Percentiles rank a stretch among this genome's conserved stretches.
These are phyloP conservation scores for Pelargonium nanum DNA, from an alignment of 345 rosid species.

Conservation along the genomic window DNA sequence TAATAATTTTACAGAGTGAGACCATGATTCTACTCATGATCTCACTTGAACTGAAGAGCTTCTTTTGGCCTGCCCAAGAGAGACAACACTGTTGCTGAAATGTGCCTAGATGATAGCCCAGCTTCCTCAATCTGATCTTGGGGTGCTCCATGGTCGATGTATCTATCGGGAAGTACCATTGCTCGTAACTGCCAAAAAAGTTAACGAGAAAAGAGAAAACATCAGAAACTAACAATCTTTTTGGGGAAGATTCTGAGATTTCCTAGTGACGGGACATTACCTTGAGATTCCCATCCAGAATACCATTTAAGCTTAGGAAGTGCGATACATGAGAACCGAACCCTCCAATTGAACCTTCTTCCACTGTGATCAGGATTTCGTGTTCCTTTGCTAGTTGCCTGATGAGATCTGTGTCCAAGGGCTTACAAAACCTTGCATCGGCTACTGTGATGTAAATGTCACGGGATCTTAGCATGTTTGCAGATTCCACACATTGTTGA, in stretches of 20 bases:
- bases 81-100: constrained; percentile 51
- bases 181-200: constrained; percentile 59
- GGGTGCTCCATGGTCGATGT: constrained; percentile 61
- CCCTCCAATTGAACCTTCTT: constrained; percentile 85
- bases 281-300: constrained; percentile 78
- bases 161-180: constrained; percentile 68
- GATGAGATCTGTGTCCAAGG: constrained; percentile 61
- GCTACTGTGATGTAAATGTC: constrained; percentile 57
- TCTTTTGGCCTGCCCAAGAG: constrained; percentile 49
- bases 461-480: constrained; percentile 27
- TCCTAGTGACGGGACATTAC: too few relatives aligned
- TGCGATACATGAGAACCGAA: constrained; percentile 77
- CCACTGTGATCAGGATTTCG: constrained; percentile 62
- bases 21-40: neutral
- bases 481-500: constrained; percentile 59
- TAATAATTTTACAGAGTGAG: neutral
- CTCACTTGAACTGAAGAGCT: constrained; percentile 36
- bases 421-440: constrained; percentile 91
- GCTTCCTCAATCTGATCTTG: constrained; percentile 51
- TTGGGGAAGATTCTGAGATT: too few relatives aligned
- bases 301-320: constrained; percentile 55
- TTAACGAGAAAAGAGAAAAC: too few relatives aligned
- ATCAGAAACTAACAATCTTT: too few relatives aligned
- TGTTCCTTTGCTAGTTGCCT: constrained; percentile 56
- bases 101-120: constrained; percentile 50